Conservation (phyloP, 257 asterid genomes). For the Solanum clarkiae region DNA sequence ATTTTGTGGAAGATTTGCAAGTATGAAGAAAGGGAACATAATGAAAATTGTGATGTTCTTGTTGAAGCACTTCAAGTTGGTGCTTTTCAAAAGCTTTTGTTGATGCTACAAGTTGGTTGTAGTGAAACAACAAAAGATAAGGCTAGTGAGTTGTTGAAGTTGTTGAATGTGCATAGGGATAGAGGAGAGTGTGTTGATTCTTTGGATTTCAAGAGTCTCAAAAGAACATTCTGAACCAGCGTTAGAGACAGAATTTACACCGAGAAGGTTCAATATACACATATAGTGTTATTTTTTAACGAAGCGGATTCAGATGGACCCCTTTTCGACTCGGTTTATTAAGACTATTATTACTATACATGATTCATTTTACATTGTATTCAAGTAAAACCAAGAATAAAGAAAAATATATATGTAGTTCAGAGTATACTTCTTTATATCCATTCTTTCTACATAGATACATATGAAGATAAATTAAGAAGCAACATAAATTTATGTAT, state of each 20-base stretch:
- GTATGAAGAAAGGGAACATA: background rate
- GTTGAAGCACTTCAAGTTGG: constrained; percentile 35
- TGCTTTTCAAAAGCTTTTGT: constrained; percentile 40
- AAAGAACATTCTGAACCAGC: constrained; percentile 19
- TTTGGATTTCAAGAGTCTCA: constrained; percentile 34
- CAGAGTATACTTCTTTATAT: background rate
- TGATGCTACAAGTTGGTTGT: constrained; percentile 39
- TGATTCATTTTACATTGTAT: background rate
- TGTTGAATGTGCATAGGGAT: constrained; percentile 20
- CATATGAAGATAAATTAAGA: background rate
- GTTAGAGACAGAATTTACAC: background rate
- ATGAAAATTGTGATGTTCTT: background rate
- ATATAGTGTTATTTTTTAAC: background rate
- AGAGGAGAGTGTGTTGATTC: constrained; percentile 32
- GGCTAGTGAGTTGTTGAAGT: constrained; percentile 32
- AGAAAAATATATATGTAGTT: background rate
- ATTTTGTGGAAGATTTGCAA: constrained; percentile 23
- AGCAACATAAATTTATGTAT: background rate
- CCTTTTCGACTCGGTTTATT: background rate
- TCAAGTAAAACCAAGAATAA: background rate
- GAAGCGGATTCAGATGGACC: background rate
- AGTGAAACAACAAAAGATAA: constrained; percentile 34
- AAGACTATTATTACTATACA: background rate
- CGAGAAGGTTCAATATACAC: background rate
- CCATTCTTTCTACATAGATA: background rate